phyloP scores from a whole-genome alignment of 75 land plant species.

The Sequoia sempervirens region DNA sequence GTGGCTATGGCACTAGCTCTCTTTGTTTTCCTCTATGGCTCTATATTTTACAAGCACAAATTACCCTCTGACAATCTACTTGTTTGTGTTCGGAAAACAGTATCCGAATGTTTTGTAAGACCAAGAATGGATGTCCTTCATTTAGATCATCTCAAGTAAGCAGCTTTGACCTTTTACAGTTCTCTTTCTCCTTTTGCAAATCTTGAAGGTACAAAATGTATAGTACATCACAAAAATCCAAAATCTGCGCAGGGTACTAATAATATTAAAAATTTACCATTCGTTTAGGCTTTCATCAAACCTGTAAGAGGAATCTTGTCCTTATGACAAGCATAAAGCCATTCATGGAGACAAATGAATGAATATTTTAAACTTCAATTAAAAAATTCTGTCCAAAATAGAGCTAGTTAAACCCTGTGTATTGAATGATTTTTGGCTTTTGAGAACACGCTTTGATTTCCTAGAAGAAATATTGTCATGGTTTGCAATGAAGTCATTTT shows the following conservation, averaged over 20 bases:
- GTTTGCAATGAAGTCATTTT: not conserved
- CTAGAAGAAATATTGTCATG: not conserved
- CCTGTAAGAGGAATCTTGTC: not conserved
- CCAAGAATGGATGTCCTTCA: not conserved
- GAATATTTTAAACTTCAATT: not conserved
- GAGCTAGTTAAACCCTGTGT: not conserved
- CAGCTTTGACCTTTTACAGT: not conserved
- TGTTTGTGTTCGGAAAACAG: not conserved
- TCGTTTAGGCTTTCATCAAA: not conserved
- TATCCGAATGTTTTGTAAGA: not conserved
- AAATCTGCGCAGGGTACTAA: not conserved
- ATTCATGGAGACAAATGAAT: not conserved
- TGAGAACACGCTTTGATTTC: not conserved
- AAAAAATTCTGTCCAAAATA: not conserved
- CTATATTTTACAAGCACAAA: slow-evolving; percentile 11
- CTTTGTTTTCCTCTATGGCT: slow-evolving; percentile 14
- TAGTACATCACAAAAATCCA: not conserved
- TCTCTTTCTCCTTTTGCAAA: not conserved
- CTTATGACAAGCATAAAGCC: not conserved
- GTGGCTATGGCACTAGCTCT: slow-evolving; percentile 18
- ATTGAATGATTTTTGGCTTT: not conserved
- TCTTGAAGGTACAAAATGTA: too few species aligned
- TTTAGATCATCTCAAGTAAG: slow-evolving; percentile 6
- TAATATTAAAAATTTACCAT: not conserved
- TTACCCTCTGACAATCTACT: slow-evolving; percentile 21